Percentiles rank a stretch among this genome's conserved stretches.
Evolutionary conservation across 805 yeast genomes (phyloP).

Genomic region (Cyberlindnera subsufficiens): DNA sequence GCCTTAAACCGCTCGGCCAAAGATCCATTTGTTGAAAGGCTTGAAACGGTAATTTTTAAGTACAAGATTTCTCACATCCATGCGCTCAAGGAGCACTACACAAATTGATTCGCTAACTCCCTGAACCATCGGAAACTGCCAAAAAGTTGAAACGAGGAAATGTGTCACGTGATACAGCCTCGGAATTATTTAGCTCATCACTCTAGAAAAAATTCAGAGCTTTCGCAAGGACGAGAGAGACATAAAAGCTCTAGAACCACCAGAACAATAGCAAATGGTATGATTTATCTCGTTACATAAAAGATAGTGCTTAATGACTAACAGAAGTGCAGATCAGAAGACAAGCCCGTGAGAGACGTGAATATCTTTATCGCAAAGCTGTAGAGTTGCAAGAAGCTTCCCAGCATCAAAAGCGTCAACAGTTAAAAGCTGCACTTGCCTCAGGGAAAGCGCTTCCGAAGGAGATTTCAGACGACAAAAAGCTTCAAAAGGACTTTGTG

Average conservation of each 20-base stretch:
- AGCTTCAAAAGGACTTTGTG: slow-evolving; percentile 73
- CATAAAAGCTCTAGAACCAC: too few relatives aligned
- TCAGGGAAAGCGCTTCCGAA: slow-evolving; percentile 86
- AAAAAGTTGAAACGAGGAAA: too few relatives aligned
- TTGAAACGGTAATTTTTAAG: too few relatives aligned
- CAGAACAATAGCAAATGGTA: too few relatives aligned
- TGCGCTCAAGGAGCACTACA: too few relatives aligned
- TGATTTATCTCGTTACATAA: background rate
- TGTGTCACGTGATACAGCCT: too few relatives aligned
- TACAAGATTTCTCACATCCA: too few relatives aligned
- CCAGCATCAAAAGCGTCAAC: slow-evolving; percentile 79
- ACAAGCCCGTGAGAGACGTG: slow-evolving; percentile 95
- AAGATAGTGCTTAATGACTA: background rate
- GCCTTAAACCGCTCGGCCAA: slow-evolving; percentile 23
- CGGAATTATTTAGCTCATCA: too few relatives aligned
- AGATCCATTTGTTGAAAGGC: slow-evolving; percentile 13
- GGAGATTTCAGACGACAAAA: slow-evolving; percentile 83
- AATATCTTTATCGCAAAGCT: slow-evolving; percentile 84
- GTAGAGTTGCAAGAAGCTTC: slow-evolving; percentile 86
- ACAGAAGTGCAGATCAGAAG: slow-evolving; percentile 40
- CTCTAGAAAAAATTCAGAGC: too few relatives aligned
- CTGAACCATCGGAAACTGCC: too few relatives aligned
- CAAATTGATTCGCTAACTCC: too few relatives aligned
- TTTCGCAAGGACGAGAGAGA: too few relatives aligned
- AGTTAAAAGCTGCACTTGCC: slow-evolving; percentile 81